Evolutionary conservation across 257 asterid genomes (phyloP).

Genomic region (Parsonsia alboflavescens): DNA sequence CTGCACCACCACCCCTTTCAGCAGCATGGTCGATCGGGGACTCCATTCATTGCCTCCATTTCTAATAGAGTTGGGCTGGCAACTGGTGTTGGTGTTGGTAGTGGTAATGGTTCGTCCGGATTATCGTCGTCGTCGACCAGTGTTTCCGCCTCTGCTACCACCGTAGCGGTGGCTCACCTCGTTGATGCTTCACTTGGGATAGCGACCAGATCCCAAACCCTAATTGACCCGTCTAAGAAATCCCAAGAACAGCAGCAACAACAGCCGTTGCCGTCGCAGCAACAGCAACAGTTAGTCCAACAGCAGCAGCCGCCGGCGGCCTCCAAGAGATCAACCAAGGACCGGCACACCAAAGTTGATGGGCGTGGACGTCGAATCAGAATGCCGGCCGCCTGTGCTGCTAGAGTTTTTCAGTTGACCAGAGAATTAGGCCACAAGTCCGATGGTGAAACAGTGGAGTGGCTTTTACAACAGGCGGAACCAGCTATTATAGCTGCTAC

Average conservation of each 20-base stretch:
- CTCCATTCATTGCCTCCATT: slow-evolving; percentile 16
- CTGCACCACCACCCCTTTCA: slow-evolving; percentile 30
- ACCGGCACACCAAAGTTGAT: slow-evolving; percentile 86
- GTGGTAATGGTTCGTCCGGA: slow-evolving; percentile 12
- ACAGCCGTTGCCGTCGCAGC: slow-evolving; percentile 14
- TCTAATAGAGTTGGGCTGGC: slow-evolving; percentile 21
- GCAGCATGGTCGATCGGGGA: not conserved
- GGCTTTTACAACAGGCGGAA: slow-evolving; percentile 79
- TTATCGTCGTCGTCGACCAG: slow-evolving; percentile 27
- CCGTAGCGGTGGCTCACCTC: slow-evolving; percentile 25
- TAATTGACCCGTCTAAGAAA: slow-evolving; percentile 30
- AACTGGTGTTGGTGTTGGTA: not conserved
- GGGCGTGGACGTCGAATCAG: slow-evolving; percentile 83
- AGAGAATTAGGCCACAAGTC: slow-evolving; percentile 67
- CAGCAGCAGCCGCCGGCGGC: slow-evolving; percentile 32
- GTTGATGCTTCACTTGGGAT: slow-evolving; percentile 60
- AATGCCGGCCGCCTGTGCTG: slow-evolving; percentile 86
- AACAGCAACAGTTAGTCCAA: not conserved
- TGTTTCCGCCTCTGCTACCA: slow-evolving; percentile 20
- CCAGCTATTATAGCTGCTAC: slow-evolving; percentile 77
- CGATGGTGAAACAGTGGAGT: slow-evolving; percentile 74
- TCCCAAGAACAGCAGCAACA: slow-evolving; percentile 19
- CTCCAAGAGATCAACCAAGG: slow-evolving; percentile 51
- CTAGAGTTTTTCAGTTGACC: slow-evolving; percentile 72
- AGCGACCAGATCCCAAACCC: slow-evolving; percentile 48